These are phyloP conservation scores for Capsicum baccatum DNA, from an alignment of 257 asterid species.

Conservation along the genomic window DNA sequence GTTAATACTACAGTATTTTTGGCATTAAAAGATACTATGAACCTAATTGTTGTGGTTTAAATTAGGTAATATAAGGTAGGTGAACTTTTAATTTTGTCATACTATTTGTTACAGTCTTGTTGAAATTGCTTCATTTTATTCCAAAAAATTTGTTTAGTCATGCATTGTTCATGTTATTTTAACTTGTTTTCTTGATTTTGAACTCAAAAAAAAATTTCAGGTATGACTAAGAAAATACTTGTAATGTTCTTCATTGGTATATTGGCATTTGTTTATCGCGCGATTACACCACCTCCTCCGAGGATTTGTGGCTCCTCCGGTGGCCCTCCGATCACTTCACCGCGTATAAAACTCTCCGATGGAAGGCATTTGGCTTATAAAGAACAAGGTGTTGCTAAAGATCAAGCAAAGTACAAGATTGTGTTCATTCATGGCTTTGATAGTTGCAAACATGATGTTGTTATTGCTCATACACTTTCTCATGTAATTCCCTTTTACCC, in stretches of 20 bases:
- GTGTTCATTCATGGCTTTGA: constrained; percentile 23
- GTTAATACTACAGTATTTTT: too few species aligned
- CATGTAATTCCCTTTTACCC: background rate
- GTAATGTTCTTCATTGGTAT: constrained; percentile 8
- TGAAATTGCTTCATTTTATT: background rate
- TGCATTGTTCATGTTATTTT: background rate
- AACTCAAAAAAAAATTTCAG: background rate
- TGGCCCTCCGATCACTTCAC: background rate
- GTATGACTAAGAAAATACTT: background rate
- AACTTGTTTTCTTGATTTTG: background rate
- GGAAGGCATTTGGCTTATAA: constrained; percentile 17
- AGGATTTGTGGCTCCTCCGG: background rate
- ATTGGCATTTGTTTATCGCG: background rate
- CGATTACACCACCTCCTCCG: background rate
- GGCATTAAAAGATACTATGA: background rate
- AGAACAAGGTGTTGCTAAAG: constrained; percentile 11
- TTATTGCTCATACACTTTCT: background rate
- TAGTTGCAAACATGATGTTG: constrained; percentile 8
- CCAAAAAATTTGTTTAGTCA: background rate
- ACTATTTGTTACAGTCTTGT: background rate
- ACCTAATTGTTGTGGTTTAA: background rate
- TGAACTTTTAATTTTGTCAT: background rate
- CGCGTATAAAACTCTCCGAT: constrained; percentile 4
- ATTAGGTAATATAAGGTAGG: background rate
- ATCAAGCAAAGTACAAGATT: background rate